phyloP scores from a whole-genome alignment of 805 yeast genomes.

The Schizosaccharomyces cryophilus region DNA sequence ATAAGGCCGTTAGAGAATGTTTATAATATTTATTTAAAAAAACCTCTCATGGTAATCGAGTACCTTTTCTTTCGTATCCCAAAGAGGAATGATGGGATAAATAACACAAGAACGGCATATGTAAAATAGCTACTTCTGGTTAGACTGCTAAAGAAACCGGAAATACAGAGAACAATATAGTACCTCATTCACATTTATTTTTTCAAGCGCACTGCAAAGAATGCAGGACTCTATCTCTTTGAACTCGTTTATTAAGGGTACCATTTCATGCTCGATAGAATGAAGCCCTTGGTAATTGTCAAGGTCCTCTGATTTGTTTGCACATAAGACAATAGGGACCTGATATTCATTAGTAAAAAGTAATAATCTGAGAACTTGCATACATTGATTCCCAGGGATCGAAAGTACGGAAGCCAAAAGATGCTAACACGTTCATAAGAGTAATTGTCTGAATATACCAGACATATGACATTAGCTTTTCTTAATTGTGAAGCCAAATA shows the following conservation, averaged over 20 bases:
- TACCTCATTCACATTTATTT: conserved; percentile 55
- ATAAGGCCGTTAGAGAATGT: background rate
- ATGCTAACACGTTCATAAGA: conserved; percentile 78
- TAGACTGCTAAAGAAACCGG: background rate
- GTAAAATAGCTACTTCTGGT: conserved; percentile 33
- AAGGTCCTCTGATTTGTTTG: conserved; percentile 44
- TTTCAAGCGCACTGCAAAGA: conserved; percentile 64
- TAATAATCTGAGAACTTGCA: background rate
- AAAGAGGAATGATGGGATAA: conserved; percentile 78
- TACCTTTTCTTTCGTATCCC: conserved; percentile 64
- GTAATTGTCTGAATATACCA: conserved; percentile 83
- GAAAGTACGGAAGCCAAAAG: conserved; percentile 82
- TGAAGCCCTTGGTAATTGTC: conserved; percentile 22
- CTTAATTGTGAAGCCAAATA: conserved; percentile 48
- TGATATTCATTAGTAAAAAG: background rate
- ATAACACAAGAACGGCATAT: conserved; percentile 81
- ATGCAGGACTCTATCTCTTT: conserved; percentile 86
- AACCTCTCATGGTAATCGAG: too few relatives aligned
- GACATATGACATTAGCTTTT: conserved; percentile 73
- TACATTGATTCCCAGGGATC: conserved; percentile 72
- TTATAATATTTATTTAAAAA: background rate
- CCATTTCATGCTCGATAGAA: conserved; percentile 48
- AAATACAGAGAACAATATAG: background rate
- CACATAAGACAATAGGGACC: conserved; percentile 72
- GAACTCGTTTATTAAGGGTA: conserved; percentile 67